Evolutionary conservation across 1,284 basidiomycete genomes (phyloP).

Genomic region (Cryptococcus sp.): DNA sequence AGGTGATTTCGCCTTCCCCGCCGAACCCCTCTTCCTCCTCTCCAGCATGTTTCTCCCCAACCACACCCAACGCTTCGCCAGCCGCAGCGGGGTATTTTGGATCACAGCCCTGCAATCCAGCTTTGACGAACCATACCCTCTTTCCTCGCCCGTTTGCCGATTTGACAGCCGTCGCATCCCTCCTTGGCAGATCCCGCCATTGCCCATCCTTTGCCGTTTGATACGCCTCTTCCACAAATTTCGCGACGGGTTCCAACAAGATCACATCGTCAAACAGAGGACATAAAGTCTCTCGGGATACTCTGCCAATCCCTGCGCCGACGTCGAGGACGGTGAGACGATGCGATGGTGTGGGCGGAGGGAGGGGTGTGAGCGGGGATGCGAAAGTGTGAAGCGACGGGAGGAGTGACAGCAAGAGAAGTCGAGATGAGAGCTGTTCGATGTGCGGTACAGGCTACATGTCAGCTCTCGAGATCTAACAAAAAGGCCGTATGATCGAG

Average conservation of each 20-base stretch:
- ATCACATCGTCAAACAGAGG: slow-evolving; percentile 78
- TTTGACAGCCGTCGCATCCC: slow-evolving; percentile 13
- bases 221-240: slow-evolving; percentile 69
- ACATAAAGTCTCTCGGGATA: slow-evolving; percentile 76
- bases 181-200: slow-evolving; percentile 58
- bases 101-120: slow-evolving; percentile 71
- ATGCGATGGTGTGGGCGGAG: slow-evolving; percentile 25
- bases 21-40: slow-evolving; percentile 23
- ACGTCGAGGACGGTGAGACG: slow-evolving; percentile 76
- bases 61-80: slow-evolving; percentile 29
- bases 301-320: slow-evolving; percentile 80
- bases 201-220: slow-evolving; percentile 47
- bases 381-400: slow-evolving; percentile 71
- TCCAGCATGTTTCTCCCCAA: slow-evolving; percentile 30
- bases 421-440: slow-evolving; percentile 78
- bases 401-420: slow-evolving; percentile 71
- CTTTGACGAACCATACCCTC: slow-evolving; percentile 73
- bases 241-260: slow-evolving; percentile 74
- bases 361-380: slow-evolving; percentile 54
- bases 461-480: no score
- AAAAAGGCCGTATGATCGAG: neutral
- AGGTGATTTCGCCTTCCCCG: slow-evolving; percentile 28
- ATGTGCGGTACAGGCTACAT: slow-evolving; percentile 72
- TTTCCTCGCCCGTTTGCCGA: slow-evolving; percentile 52
- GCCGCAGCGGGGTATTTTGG: slow-evolving; percentile 51